A percentile compares a stretch with the other conserved stretches of the same genome.
Evolutionary conservation across 441 rosid genomes (phyloP).

Genomic region (Croton setiger): DNA sequence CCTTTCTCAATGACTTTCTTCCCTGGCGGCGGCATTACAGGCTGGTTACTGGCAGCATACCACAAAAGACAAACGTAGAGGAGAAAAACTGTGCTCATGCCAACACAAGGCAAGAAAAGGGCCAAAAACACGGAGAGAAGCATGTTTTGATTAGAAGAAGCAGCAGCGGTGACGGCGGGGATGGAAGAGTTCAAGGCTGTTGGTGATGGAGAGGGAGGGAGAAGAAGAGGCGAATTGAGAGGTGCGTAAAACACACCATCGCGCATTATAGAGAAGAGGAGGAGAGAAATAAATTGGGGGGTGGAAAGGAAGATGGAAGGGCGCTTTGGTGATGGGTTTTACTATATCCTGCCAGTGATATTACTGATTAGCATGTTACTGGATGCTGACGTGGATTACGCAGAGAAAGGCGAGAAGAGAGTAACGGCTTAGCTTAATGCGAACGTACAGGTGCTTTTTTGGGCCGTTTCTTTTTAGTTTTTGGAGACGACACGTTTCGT

Average conservation of each 20-base stretch:
- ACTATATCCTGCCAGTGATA: too few relatives aligned
- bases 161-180: too few relatives aligned
- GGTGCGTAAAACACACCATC: slow-evolving; percentile 30
- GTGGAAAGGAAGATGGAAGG: not conserved
- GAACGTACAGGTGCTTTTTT: too few relatives aligned
- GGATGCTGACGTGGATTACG: slow-evolving; percentile 17
- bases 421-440: too few relatives aligned
- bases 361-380: not conserved
- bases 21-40: slow-evolving; percentile 17
- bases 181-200: slow-evolving; percentile 17
- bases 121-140: slow-evolving; percentile 55
- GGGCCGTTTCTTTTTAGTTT: not conserved
- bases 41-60: slow-evolving; percentile 32
- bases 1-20: slow-evolving; percentile 40
- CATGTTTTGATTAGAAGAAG: slow-evolving; percentile 35
- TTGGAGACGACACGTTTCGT: slow-evolving; percentile 12
- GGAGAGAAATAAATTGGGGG: not conserved
- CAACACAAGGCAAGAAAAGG: slow-evolving; percentile 61
- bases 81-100: slow-evolving; percentile 55
- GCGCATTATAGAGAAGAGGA: slow-evolving; percentile 31
- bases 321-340: not conserved
- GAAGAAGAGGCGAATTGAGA: slow-evolving; percentile 15
- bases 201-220: slow-evolving; percentile 28
- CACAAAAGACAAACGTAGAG: slow-evolving; percentile 54
- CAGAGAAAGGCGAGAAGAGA: not conserved